Percentiles rank a stretch among this genome's conserved stretches.
These are phyloP conservation scores for Cymbopogon citratus DNA, from an alignment of 176 grass and related monocot genomes.

Conservation along the genomic window DNA sequence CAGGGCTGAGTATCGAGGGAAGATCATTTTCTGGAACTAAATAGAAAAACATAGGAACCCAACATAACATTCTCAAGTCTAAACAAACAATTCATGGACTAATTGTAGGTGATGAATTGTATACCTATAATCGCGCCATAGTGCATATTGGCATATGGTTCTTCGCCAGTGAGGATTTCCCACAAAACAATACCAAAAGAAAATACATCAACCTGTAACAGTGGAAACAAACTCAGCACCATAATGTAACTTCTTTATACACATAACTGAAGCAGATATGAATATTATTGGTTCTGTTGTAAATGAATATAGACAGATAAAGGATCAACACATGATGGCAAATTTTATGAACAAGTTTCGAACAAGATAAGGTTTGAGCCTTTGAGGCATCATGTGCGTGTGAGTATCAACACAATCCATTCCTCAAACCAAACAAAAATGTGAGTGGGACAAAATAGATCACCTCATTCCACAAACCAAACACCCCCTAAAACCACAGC, in stretches of 20 bases:
- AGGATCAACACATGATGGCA: background rate
- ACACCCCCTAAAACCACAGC: background rate
- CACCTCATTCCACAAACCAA: background rate
- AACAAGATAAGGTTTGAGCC: background rate
- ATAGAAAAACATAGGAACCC: background rate
- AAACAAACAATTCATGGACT: background rate
- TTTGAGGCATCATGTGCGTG: background rate
- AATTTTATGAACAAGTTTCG: background rate
- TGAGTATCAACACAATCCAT: background rate
- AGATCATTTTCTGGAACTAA: background rate
- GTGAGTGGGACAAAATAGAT: background rate
- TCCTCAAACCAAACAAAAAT: background rate
- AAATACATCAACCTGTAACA: slow-evolving; percentile 80
- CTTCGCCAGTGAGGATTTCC: slow-evolving; percentile 88
- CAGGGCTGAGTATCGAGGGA: background rate
- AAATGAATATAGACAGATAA: background rate
- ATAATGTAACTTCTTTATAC: background rate
- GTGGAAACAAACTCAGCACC: slow-evolving; percentile 15
- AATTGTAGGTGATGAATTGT: background rate
- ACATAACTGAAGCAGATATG: background rate
- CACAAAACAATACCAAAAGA: slow-evolving; percentile 91
- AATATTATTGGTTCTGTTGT: background rate
- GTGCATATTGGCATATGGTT: slow-evolving; percentile 94
- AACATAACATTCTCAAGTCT: background rate
- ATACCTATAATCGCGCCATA: slow-evolving; percentile 93